Conservation (phyloP, 2,329 filamentous ascomycete genomes). For the Phialocephala subalpina region DNA sequence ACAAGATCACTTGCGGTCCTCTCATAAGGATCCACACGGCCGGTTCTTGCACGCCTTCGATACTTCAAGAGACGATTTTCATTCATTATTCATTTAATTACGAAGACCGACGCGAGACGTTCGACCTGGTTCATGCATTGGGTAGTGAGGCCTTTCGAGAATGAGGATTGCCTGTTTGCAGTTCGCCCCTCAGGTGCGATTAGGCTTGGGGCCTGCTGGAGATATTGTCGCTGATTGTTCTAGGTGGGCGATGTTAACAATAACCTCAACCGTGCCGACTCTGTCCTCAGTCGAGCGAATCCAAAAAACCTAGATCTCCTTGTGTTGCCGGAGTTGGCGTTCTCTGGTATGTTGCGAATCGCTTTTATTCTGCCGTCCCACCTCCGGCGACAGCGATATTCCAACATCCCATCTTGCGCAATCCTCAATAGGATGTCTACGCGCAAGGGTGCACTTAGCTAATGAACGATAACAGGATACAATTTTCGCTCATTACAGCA, state of each 20-base stretch:
- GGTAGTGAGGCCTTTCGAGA: constrained; percentile 23
- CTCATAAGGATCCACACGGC: not conserved
- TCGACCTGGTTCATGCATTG: constrained; percentile 5
- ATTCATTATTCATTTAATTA: not conserved
- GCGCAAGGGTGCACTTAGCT: not conserved
- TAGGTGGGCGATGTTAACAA: constrained; percentile 74
- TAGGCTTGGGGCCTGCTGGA: not conserved
- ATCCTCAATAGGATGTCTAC: not conserved
- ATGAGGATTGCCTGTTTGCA: constrained; percentile 36
- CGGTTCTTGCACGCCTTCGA: not conserved
- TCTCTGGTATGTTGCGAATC: constrained; percentile 61
- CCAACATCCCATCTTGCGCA: not conserved
- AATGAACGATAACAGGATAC: constrained; percentile 57
- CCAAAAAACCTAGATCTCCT: constrained; percentile 71
- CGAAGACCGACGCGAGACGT: not conserved
- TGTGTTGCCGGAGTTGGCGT: constrained; percentile 79
- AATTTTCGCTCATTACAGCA: constrained; percentile 76
- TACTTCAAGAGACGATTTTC: not conserved
- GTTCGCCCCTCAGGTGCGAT: constrained; percentile 56
- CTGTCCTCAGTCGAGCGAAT: constrained; percentile 62
- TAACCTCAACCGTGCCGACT: constrained; percentile 74
- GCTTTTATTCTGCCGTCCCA: too few species aligned
- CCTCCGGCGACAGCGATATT: not conserved
- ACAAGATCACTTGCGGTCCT: not conserved
- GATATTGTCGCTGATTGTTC: not conserved